Base-by-base conservation (phyloP, 495 filamentous ascomycete genomes). In the Parathielavia appendiculata region DNA sequence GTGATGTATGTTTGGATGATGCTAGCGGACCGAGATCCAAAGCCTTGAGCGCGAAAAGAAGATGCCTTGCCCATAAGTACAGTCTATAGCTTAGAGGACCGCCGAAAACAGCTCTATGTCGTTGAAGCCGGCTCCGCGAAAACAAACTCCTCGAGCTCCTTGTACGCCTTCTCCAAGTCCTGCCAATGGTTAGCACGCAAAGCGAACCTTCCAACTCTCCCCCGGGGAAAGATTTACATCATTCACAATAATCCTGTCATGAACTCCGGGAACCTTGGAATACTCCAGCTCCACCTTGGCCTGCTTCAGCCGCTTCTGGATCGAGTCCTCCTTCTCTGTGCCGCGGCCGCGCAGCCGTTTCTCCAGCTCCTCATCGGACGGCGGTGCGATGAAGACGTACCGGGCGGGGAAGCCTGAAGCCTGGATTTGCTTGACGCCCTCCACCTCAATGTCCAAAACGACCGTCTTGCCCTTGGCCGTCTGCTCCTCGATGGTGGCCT, bases 371-470 rank as follows among this genome's bases (percentile, higher is more conserved):
- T 87, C 84, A 60, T 91, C 68, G 20, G 80, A 86, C 1, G 88
- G 92, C 2, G 93, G 92, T 36, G 86, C 81, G 56, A 97, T 78
- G 70, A 97, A 97, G 54, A 96, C 69, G 69, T 88, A 96, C 34
- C 91, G 85, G 13, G 92, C 88, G 57, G 84, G 77, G 63, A 95
- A 79, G 68, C 83, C 76, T 50, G 86, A 84, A 14, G 81, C 80
- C 68, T 89, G 89, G 58, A 98, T 89, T 76, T 97, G 93, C 75
- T 97, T 97, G 47, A 97, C 92, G 32, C 92, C 93, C 86, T 96
- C 91, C 86, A 96, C 92, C 79, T 97, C 93, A 69, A 97, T 98
- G 72, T 98, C 87, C 59, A 91, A 72, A 30, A 90, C 80, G 54
- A 86, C 86, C 5, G 81, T 78, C 65, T 76, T 76, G 22, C 87